Evolutionary conservation across 2,329 filamentous ascomycete species (phyloP), one percentile per base, ranked within the genome.

Genomic region (Davidsoniella virescens): DNA sequence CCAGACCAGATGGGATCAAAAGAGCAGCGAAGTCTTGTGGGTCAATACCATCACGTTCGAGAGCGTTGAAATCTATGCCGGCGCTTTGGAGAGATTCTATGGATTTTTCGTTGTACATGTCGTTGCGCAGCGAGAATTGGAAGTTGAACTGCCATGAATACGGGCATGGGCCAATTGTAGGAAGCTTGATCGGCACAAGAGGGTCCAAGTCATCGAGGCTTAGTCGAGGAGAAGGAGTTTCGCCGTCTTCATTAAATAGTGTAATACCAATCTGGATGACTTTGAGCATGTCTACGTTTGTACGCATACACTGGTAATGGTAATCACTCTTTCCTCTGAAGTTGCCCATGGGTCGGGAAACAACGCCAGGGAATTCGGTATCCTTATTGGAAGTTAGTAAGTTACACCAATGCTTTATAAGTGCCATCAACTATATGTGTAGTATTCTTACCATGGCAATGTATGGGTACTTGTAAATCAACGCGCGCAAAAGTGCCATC

Each of bases 61-160:
- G 80, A 54, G 81, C 75, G 49, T 76, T 72, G 56, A 98, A 95
- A 63, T 96, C 87, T 54, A 95, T 88, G n/a, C 92, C 92, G 2
- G 87, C 86, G 59, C 86, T 82, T 58, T 87, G 82, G 17, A 96
- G 75, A 58, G 94, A 87, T 56, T 92, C 84, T 57, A 95, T 95
- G 14, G 87, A 95, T 52, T 87, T 84, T 62, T 94, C 84, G 55
- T 93, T 92, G 67, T 93, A 96, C 92, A 98, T 98, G 66, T 98
- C 92, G 38, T 90, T 80, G 57, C 92, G 84, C 8, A 95, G 73
- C 1, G 87, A 92, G 65, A 96, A 98, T 59, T 88, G 83, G 67
- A 98, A 98, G 71, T 98, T 96, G 73, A 98, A 98, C 58, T 95
- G 90, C 92, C 92, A 98, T 16, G 90, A 93, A 62, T 84, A 93